Conservation (phyloP, 345 rosid species). For the Eucalyptus caleyi region DNA sequence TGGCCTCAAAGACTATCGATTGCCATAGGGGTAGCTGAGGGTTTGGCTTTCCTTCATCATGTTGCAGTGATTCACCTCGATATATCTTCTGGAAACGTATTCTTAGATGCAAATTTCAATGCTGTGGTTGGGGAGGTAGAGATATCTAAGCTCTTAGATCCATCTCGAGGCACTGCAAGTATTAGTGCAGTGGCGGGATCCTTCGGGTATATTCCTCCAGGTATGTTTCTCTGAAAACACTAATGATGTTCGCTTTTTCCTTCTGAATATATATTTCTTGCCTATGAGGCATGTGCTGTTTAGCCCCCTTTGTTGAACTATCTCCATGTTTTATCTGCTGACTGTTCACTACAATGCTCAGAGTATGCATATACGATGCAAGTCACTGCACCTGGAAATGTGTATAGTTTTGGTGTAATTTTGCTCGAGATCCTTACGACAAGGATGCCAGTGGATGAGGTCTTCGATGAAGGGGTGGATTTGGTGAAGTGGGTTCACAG, state of each 20-base stretch:
- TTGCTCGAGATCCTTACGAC: conserved; percentile 88
- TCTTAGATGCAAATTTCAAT: conserved; percentile 62
- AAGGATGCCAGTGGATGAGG: conserved; percentile 75
- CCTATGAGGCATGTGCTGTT: background rate
- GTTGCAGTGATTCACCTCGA: conserved; percentile 89
- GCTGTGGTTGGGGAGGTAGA: conserved; percentile 87
- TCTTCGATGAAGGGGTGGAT: conserved; percentile 79
- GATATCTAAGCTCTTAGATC: conserved; percentile 78
- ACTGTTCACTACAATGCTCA: conserved; percentile 7
- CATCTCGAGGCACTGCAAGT: conserved; percentile 72
- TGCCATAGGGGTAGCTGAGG: conserved; percentile 89
- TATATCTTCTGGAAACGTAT: conserved; percentile 72
- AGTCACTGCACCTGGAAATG: conserved; percentile 94
- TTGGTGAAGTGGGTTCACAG: conserved; percentile 96
- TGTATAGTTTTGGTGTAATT: conserved; percentile 91
- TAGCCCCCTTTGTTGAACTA: background rate
- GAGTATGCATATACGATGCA: conserved; percentile 92
- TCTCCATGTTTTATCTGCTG: background rate
- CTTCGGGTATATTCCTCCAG: conserved; percentile 93
- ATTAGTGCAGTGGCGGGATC: conserved; percentile 96
- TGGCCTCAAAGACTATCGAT: conserved; percentile 84
- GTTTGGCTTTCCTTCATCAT: conserved; percentile 85
- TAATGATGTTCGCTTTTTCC: background rate
- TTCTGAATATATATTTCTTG: background rate
- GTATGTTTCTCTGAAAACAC: conserved; percentile 11